phyloP scores from a whole-genome alignment of 2,329 filamentous ascomycete genomes.

The Xylaria sp. region DNA sequence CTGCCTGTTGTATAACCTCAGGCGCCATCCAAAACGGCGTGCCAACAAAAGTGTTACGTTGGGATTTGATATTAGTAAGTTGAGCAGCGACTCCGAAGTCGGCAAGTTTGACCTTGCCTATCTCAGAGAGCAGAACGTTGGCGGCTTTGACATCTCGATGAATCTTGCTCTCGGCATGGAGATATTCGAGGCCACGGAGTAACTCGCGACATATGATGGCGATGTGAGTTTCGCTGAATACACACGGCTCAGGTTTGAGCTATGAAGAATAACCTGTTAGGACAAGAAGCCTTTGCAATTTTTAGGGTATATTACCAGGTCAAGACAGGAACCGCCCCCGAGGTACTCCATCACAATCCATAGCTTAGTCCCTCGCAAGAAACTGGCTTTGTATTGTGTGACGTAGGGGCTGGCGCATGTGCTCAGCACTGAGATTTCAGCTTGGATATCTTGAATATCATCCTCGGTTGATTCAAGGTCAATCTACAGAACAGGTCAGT shows the following conservation, averaged over 20 bases:
- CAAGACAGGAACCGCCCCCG: constrained; percentile 91
- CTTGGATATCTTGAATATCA: constrained; percentile 97
- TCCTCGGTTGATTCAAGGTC: constrained; percentile 98
- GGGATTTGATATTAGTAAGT: constrained; percentile 95
- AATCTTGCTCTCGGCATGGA: constrained; percentile 92
- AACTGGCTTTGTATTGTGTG: constrained; percentile 95
- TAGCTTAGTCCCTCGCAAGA: constrained; percentile 92
- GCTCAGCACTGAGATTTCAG: constrained; percentile 92
- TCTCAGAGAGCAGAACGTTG: constrained; percentile 89
- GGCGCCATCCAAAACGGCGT: constrained; percentile 98
- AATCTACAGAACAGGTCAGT: constrained; percentile 62
- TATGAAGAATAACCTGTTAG: constrained; percentile 45
- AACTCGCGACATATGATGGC: constrained; percentile 93
- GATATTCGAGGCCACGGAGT: constrained; percentile 85
- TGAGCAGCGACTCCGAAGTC: constrained; percentile 98
- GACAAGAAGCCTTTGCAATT: constrained; percentile 4
- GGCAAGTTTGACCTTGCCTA: constrained; percentile 90
- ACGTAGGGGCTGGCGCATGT: constrained; percentile 94
- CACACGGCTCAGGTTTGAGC: constrained; percentile 76
- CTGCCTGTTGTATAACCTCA: constrained; percentile 87
- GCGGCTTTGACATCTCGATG: constrained; percentile 97
- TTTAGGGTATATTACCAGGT: constrained; percentile 65
- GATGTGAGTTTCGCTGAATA: constrained; percentile 87
- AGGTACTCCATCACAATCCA: constrained; percentile 99
- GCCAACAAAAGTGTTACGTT: constrained; percentile 95